Base-by-base conservation (phyloP, 768 basidiomycete genomes). In the Rickenella mellea region DNA sequence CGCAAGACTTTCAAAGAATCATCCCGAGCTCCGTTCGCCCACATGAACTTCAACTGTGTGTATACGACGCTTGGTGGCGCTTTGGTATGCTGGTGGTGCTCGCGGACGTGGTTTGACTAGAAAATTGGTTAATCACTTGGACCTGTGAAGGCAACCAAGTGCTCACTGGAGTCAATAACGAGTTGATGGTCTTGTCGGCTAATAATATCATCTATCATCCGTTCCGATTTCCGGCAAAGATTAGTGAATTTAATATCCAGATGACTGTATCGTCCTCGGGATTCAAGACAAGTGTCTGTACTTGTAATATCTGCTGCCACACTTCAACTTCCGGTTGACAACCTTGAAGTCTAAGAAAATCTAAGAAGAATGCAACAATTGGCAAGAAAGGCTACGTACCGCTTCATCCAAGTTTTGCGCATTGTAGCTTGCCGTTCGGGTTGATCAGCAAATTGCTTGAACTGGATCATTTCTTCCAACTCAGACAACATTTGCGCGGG, bases 181-280 rank as follows among this genome's bases (percentile, higher is more conserved):
- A 94, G 49, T 92, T 88, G 54, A 99, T 84, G 0, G 94, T 96
- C 65, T 98, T 98, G 52, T 97, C 92, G 0, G 94, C 93, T 38
- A 99, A 66, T n/a, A n/a, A n/a, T n/a, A n/a, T n/a, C n/a, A n/a
- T n/a, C n/a, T n/a, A 76, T 74, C 76, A 98, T 88, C 5, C 96
- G 80, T 39, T 94, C 91, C 14, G 79, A 86, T 63, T 94, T 94
- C 40, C 96, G 87, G 57, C 96, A 98, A 1, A 98, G 68, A 54
- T 99, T 98, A 2, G 94, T 89, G 55, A 99, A 97, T 63, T 96
- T 92, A 63, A 99, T 96, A 92, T 93, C 97, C 80, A n/a, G n/a
- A 96, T 97, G 35, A 86, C 76, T 32, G 87, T 89, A 56, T 97
- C 92, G 48, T 96, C 91, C 49, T 87, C 87, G 0, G 96, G 94